Conservation (phyloP, 2,329 filamentous ascomycete species). For the Neonectria ditissima region DNA sequence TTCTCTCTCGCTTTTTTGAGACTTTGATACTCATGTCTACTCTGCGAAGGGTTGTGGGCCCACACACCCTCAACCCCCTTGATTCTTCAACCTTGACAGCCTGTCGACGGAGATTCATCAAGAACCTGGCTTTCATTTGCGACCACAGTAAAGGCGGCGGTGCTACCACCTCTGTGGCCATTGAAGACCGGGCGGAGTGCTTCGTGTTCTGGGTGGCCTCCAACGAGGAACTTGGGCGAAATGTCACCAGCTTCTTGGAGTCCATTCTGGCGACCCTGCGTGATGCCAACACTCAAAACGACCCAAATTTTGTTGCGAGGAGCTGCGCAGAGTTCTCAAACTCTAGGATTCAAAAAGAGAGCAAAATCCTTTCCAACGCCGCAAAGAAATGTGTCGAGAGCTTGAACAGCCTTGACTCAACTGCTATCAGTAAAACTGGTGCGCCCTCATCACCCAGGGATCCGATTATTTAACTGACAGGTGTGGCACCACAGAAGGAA, state of each 20-base stretch:
- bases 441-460: neutral
- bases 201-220: conserved; percentile 59
- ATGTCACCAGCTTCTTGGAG: conserved; percentile 48
- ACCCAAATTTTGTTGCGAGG: neutral
- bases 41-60: conserved; percentile 27
- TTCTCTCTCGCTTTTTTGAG: conserved; percentile 40
- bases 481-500: conserved; percentile 10
- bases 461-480: neutral
- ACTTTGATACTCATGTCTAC: conserved; percentile 34
- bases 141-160: conserved; percentile 60
- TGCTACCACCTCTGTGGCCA: conserved; percentile 58
- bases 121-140: conserved; percentile 58
- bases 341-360: conserved; percentile 41
- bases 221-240: conserved; percentile 47
- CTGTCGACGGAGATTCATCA: conserved; percentile 48
- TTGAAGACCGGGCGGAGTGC: conserved; percentile 49
- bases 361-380: conserved; percentile 29
- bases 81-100: conserved; percentile 9
- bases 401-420: conserved; percentile 2
- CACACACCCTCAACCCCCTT: conserved; percentile 19
- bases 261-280: conserved; percentile 34
- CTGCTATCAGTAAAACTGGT: neutral
- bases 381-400: conserved; percentile 28
- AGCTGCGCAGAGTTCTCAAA: conserved; percentile 35
- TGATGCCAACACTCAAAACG: neutral